Percentiles rank a stretch among this genome's conserved stretches.
These are phyloP conservation scores for Brettanomyces sp. DNA, from an alignment of 805 yeast genomes.

Conservation along the genomic window DNA sequence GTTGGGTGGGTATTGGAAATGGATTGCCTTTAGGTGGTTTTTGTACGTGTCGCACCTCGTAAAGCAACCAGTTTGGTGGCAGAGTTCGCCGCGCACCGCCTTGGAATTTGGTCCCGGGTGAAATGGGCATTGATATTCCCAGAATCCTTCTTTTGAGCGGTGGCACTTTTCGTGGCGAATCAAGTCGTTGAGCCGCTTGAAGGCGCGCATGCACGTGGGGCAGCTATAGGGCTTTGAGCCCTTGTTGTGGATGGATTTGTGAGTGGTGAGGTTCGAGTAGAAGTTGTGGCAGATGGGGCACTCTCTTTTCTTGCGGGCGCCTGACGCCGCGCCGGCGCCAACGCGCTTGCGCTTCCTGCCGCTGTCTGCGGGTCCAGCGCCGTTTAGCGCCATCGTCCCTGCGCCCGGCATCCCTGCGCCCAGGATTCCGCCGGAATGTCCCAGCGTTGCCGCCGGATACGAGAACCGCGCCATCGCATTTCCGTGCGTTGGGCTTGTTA, in stretches of 20 bases:
- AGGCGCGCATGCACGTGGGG: slow-evolving; percentile 70
- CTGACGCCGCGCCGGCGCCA: neutral
- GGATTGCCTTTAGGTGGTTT: slow-evolving; percentile 83
- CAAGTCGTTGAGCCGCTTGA: slow-evolving; percentile 80
- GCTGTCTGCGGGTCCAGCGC: neutral
- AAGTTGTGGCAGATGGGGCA: slow-evolving; percentile 32
- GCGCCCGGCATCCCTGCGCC: neutral
- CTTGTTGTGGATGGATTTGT: slow-evolving; percentile 69
- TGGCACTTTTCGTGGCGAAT: slow-evolving; percentile 81
- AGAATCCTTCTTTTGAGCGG: slow-evolving; percentile 63
- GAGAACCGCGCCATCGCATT: too few relatives aligned
- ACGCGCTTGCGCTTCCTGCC: neutral
- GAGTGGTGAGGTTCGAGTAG: slow-evolving; percentile 78
- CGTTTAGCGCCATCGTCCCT: too few relatives aligned
- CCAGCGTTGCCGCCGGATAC: too few relatives aligned
- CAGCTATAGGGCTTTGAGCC: slow-evolving; percentile 72
- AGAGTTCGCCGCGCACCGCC: slow-evolving; percentile 21
- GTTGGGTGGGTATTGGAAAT: slow-evolving; percentile 81
- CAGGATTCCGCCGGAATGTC: too few relatives aligned
- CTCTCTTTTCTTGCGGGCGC: slow-evolving; percentile 26
- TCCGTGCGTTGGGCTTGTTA: too few relatives aligned
- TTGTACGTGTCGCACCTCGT: slow-evolving; percentile 87
- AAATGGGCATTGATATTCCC: slow-evolving; percentile 74
- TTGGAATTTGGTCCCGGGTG: slow-evolving; percentile 16
- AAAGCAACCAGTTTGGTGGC: slow-evolving; percentile 81